Evolutionary conservation across 148 eudicot genomes (phyloP).

Genomic region (Vaccinium myrtillus): DNA sequence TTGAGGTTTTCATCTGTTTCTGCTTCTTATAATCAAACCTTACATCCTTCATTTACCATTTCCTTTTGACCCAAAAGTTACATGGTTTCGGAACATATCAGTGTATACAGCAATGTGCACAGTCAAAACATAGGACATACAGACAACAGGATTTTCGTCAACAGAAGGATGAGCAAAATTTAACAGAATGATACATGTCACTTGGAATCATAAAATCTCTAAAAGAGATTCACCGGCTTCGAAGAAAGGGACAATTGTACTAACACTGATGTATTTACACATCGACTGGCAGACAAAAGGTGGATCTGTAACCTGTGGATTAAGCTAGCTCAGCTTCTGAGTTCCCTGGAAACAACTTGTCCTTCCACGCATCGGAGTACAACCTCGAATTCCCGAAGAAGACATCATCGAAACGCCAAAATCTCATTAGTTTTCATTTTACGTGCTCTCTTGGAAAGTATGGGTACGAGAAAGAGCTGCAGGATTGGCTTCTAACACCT

Average conservation of each 20-base stretch:
- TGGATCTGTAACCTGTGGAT: not conserved
- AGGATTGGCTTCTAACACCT: constrained; percentile 33
- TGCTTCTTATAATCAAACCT: not conserved
- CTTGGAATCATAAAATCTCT: no score
- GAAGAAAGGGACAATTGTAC: no score
- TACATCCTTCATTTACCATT: no score
- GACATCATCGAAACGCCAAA: no score
- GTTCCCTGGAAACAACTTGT: not conserved
- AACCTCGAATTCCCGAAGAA: not conserved
- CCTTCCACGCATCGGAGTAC: not conserved
- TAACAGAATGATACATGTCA: not conserved
- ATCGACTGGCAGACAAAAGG: not conserved
- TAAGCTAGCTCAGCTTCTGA: not conserved
- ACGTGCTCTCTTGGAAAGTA: constrained; percentile 28
- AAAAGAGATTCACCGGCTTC: no score
- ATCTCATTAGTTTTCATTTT: not conserved
- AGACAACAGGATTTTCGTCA: not conserved
- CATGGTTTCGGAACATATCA: not conserved
- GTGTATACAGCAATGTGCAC: not conserved
- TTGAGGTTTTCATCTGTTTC: not conserved
- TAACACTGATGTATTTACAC: not conserved
- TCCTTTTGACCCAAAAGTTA: not conserved
- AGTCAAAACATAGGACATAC: not conserved
- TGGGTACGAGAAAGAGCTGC: constrained; percentile 25
- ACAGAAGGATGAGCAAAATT: not conserved